Base-by-base conservation (phyloP, 495 filamentous ascomycete genomes). In the Tuber magnatum region DNA sequence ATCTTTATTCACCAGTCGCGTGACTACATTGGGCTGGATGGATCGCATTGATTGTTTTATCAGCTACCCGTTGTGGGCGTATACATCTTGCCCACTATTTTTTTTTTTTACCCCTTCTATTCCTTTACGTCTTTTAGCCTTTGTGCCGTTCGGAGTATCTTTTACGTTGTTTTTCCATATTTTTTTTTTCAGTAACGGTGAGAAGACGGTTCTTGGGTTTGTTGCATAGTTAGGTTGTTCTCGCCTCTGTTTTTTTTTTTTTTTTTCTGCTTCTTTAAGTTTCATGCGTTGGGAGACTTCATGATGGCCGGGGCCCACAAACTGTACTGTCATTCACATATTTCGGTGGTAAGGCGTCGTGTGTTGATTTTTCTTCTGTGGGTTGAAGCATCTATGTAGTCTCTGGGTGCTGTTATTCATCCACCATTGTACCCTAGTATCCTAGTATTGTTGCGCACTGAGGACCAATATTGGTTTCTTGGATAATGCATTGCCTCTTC, bases 191-290 rank as follows among this genome's bases (percentile, higher is more conserved):
- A 76, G 74, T 73, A 73, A 44, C 72, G 70, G 77, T 75, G 78
- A 79, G 75, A 78, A 79, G 77, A 79, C 76, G 77, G 77, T 75
- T 79, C 56, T 65, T 65, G 78, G 76, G 76, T 79, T 73, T 70
- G 77, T 76, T 79, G 77, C 77, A 79, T 79, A 77, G 77, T 79
- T 79, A 73, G 77, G 78, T 78, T 75, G 76, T 79, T 79, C 69
- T 75, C 69, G 72, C 76, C 69, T 75, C 71, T 65, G 70, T 65
- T 71, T 72, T 51, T 43, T 12, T 39, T 78, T 44, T 40, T 70
- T 28, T 79, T 72, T 78, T 72, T 69, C 14, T 65, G 12, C 56
- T 35, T 12, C 56, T 65, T 65, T 65, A 65, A 32, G 56, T 32
- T 65, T 65, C 56, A 35, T 35, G 32, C 32, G 56, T 28, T 65